Percentiles rank a stretch among this genome's conserved stretches.
phyloP scores from a whole-genome alignment of 139 green algal genomes.

The Auxenochlorella pyrenoidosa region DNA sequence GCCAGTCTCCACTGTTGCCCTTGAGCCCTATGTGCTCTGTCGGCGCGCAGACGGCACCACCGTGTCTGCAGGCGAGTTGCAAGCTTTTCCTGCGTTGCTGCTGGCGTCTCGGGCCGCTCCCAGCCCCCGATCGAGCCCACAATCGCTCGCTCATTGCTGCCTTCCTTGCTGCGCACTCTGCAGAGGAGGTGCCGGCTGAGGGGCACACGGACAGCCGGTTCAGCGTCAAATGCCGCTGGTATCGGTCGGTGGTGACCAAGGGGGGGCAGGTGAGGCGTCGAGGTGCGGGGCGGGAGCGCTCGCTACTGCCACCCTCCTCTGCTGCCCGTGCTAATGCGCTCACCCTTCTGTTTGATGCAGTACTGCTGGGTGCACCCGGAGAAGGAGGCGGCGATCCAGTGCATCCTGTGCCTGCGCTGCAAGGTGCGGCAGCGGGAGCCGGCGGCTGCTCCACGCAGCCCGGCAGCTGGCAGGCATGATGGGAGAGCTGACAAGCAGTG shows the following conservation, averaged over 20 bases:
- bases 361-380: constrained; percentile 79
- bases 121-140: neutral
- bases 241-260: constrained; percentile 80
- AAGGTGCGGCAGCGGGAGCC: constrained; percentile 38
- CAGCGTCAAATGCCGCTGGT: constrained; percentile 89
- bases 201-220: constrained; percentile 69
- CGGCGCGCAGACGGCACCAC: constrained; percentile 74
- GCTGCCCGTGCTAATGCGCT: neutral
- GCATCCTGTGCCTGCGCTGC: constrained; percentile 86
- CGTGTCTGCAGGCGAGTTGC: constrained; percentile 44
- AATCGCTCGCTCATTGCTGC: neutral
- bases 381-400: constrained; percentile 90
- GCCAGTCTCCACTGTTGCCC: constrained; percentile 74
- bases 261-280: constrained; percentile 53
- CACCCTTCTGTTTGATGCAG: neutral
- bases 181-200: constrained; percentile 87
- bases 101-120: neutral
- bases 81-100: neutral
- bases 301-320: neutral
- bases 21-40: constrained; percentile 92
- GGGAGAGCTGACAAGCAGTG: too few species aligned
- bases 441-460: too few species aligned
- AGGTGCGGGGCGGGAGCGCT: neutral
- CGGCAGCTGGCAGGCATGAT: too few species aligned
- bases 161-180: neutral